A percentile compares a stretch with the other conserved stretches of the same genome.
These are phyloP conservation scores for Rhamnella rubrinervis DNA, from an alignment of 331 rosid species.

Conservation along the genomic window DNA sequence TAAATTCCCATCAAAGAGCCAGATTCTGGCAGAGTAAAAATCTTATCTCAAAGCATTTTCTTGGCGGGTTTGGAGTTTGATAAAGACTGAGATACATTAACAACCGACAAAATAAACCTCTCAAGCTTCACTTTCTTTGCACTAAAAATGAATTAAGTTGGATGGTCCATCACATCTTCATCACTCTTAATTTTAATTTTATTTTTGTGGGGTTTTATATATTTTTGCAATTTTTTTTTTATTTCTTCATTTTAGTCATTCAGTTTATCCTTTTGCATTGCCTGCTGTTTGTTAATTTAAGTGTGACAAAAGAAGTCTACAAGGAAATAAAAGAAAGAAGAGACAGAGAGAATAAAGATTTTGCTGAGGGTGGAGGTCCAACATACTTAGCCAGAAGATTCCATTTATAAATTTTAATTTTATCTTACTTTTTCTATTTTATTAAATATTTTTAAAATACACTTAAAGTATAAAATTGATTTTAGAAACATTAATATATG, in stretches of 20 bases:
- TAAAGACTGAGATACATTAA: not conserved
- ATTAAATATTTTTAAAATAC: no score
- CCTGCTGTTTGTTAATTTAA: not conserved
- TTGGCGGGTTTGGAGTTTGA: conserved; percentile 13
- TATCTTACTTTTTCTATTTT: no score
- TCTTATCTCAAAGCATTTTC: conserved; percentile 15
- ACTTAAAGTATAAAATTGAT: no score
- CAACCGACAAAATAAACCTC: conserved; percentile 25
- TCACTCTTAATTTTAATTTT: not conserved
- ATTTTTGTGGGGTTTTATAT: not conserved
- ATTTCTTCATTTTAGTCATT: not conserved
- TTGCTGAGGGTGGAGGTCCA: conserved; percentile 5
- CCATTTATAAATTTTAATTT: not conserved
- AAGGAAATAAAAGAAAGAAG: not conserved
- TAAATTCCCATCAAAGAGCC: not conserved
- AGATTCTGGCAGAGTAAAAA: not conserved
- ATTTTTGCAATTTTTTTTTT: not conserved
- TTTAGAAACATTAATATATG: no score
- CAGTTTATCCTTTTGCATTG: not conserved
- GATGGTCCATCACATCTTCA: conserved; percentile 5
- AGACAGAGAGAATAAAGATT: not conserved
- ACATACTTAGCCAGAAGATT: conserved; percentile 1
- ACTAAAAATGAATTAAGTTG: not conserved
- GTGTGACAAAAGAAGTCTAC: not conserved
- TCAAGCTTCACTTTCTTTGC: not conserved